These are phyloP conservation scores for Diaporthe citri DNA, from an alignment of 2,329 filamentous ascomycete species.

Conservation along the genomic window DNA sequence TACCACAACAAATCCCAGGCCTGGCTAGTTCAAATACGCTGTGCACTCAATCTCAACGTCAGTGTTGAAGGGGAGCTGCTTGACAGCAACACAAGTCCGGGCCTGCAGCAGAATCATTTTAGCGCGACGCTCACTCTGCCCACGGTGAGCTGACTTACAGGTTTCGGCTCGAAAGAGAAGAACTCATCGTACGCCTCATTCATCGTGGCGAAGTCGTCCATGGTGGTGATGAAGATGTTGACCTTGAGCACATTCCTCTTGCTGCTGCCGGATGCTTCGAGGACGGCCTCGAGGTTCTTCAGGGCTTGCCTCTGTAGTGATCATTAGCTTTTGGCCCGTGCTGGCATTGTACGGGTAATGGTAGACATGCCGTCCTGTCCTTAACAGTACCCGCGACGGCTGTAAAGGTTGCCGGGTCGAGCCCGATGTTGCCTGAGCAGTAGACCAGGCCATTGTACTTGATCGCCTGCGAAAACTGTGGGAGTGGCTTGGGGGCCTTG, in stretches of 20 bases:
- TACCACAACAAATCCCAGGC: not conserved
- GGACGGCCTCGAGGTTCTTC: conserved; percentile 69
- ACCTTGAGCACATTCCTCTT: conserved; percentile 75
- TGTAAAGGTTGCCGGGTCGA: conserved; percentile 66
- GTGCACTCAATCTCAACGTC: conserved; percentile 83
- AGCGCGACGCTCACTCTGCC: not conserved
- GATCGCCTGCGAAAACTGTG: conserved; percentile 72
- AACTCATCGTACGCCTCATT: conserved; percentile 68
- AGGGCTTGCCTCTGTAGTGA: conserved; percentile 63
- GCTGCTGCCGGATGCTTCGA: conserved; percentile 70
- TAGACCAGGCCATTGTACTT: conserved; percentile 77
- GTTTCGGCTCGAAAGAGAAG: conserved; percentile 59
- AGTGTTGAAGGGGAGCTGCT: conserved; percentile 77
- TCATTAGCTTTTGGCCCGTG: not conserved
- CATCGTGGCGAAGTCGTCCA: conserved; percentile 73
- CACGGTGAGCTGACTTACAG: too few relatives aligned
- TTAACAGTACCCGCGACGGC: conserved; percentile 69
- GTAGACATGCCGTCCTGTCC: conserved; percentile 60
- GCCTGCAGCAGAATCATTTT: conserved; percentile 46
- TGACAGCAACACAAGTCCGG: conserved; percentile 79
- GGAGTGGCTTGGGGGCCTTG: conserved; percentile 64
- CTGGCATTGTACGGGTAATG: too few relatives aligned
- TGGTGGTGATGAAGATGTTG: conserved; percentile 74
- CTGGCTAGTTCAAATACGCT: conserved; percentile 52
- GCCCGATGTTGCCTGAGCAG: conserved; percentile 73